Evolutionary conservation across 352 stramenopile species (phyloP).

Genomic region (Hyaloperonospora arabidopsidis): DNA sequence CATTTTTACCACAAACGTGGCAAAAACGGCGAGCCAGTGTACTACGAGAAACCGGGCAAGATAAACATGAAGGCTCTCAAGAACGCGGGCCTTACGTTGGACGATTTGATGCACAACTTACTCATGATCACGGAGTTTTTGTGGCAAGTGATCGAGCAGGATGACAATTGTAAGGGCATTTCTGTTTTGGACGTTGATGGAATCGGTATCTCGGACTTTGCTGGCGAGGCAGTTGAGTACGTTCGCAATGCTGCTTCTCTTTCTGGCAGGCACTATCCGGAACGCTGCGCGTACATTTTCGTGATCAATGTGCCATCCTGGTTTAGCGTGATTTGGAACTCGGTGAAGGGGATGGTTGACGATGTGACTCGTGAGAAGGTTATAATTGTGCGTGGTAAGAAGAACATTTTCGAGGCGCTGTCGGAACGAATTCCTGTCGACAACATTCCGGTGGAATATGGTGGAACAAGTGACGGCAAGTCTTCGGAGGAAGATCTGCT

Average conservation of each 20-base stretch:
- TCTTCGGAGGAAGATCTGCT: constrained; percentile 62
- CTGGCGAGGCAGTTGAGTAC: constrained; percentile 82
- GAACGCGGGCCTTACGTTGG: constrained; percentile 56
- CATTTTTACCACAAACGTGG: constrained; percentile 87
- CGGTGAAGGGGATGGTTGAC: constrained; percentile 88
- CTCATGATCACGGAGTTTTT: constrained; percentile 82
- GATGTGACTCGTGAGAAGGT: constrained; percentile 92
- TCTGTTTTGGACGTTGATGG: constrained; percentile 79
- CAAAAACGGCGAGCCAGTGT: constrained; percentile 72
- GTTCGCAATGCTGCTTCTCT: constrained; percentile 63
- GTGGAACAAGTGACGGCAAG: constrained; percentile 51
- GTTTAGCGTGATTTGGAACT: constrained; percentile 91
- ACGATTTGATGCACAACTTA: constrained; percentile 83
- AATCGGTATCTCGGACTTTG: constrained; percentile 79
- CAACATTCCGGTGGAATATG: constrained; percentile 78
- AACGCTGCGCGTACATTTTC: constrained; percentile 90
- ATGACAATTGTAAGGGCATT: constrained; percentile 82
- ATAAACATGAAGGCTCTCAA: constrained; percentile 85
- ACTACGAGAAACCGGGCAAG: constrained; percentile 82
- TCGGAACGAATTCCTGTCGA: constrained; percentile 61
- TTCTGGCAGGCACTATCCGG: constrained; percentile 89
- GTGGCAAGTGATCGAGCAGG: constrained; percentile 77
- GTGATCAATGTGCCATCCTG: constrained; percentile 92
- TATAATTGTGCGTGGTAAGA: constrained; percentile 78
- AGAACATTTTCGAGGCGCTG: constrained; percentile 76